phyloP scores from a whole-genome alignment of 192 early-diverging fungal genomes.

The Bifiguratus adelaidae region DNA sequence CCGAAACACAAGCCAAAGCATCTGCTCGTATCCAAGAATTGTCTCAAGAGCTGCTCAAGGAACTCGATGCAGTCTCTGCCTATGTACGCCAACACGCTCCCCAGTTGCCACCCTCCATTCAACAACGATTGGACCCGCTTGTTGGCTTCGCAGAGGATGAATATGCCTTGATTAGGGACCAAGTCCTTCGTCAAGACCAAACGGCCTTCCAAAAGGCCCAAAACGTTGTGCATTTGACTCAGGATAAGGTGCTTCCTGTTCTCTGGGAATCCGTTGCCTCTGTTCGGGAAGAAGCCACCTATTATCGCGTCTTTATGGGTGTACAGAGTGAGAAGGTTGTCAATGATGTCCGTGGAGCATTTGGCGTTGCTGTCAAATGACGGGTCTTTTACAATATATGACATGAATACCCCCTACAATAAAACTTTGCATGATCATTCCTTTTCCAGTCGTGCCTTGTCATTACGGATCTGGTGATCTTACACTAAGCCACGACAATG shows the following conservation, averaged over 20 bases:
- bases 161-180: constrained; percentile 31
- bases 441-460: no score
- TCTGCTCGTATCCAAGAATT: constrained; percentile 14
- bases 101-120: constrained; percentile 27
- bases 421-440: no score
- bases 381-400: no score
- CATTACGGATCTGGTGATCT: no score
- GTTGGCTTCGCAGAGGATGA: constrained; percentile 30
- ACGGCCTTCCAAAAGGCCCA: constrained; percentile 39
- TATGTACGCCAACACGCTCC: constrained; percentile 31
- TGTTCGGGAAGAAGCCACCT: no score
- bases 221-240: constrained; percentile 35
- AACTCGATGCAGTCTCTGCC: constrained; percentile 21
- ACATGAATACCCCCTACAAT: no score
- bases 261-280: constrained; percentile 26
- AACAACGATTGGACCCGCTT: constrained; percentile 27
- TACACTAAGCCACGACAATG: no score
- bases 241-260: constrained; percentile 33
- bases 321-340: no score
- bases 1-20: constrained; percentile 3
- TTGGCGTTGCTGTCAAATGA: no score
- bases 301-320: no score
- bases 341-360: no score
- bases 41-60: constrained; percentile 13
- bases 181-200: constrained; percentile 27